Base-by-base conservation (phyloP, 78 protist species). In the slime mould (Dictyostelium discoideum) region DNA sequence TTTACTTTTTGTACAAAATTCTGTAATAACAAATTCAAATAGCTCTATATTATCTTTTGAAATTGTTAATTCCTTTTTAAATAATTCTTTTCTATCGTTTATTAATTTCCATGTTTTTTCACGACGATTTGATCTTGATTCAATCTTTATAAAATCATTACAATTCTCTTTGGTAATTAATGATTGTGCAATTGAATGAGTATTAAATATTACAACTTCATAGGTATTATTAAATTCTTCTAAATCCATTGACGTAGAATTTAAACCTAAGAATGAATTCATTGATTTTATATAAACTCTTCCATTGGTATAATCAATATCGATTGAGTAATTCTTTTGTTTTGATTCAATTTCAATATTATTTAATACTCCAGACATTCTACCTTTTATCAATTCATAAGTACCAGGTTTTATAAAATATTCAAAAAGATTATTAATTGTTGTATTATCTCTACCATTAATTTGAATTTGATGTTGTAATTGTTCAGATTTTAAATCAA, bases 171-270 rank as follows among this genome's bases (percentile, higher is more conserved):
- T 20, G 48, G 40, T 32, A 18, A 74, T 74, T 60, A 60, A 60
- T 26, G 42, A 26, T 74, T 26, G 40, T 9, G 29, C 22, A 18
- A 74, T 74, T 37, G 48, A 26, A 37, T 74, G 39, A 4, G 81
- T 74, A 74, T 74, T 32, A 74, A 16, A 74, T 16, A 74, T 74
- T 5, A 74, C 81, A 11, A 74, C 81, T 74, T 74, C 81, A 37
- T 74, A 74, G 46, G 81, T 74, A 74, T 74, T 74, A 74, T 74
- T 74, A 74, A 74, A 74, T 74, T 74, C 81, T 74, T 74, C 81
- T 13, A 74, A 29, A 74, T 74, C 81, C 81, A 74, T 74, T 37
- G 40, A 14, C 0, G 42, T 29, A 1, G 81, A 74, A 74, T 74
- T 73, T 29, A 67, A 26, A 69, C 81, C 81, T 1, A 74, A 18